These are phyloP conservation scores for Puccinellia tenuiflora DNA, from an alignment of 176 grass and related monocot species.

Conservation along the genomic window DNA sequence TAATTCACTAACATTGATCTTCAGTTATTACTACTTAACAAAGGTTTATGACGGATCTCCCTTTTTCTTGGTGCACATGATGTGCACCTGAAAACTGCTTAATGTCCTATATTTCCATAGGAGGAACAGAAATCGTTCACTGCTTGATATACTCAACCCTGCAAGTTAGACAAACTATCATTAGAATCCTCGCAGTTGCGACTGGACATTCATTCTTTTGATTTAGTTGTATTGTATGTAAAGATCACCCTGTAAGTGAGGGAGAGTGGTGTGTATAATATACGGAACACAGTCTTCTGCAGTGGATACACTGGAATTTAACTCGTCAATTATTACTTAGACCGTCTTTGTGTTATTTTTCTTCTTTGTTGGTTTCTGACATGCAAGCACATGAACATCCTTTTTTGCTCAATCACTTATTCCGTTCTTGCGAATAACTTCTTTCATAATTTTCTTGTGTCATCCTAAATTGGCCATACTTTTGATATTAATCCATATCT, in stretches of 20 bases:
- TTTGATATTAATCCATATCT: slow-evolving; percentile 25
- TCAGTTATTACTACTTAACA: not conserved
- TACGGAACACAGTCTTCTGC: not conserved
- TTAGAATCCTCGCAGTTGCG: not conserved
- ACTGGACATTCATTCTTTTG: not conserved
- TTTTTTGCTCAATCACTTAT: not conserved
- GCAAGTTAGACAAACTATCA: not conserved
- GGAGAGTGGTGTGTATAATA: not conserved
- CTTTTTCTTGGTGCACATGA: not conserved
- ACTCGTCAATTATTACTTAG: not conserved
- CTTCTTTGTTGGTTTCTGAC: not conserved
- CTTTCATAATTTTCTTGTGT: not conserved
- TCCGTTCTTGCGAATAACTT: not conserved
- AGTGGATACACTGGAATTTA: not conserved
- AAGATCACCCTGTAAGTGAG: not conserved
- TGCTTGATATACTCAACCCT: not conserved
- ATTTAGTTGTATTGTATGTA: slow-evolving; percentile 12
- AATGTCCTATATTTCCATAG: not conserved
- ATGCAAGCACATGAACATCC: not conserved
- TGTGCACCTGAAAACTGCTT: not conserved
- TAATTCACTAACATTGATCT: not conserved
- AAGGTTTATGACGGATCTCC: not conserved
- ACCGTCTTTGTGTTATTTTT: not conserved
- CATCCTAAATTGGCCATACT: not conserved
- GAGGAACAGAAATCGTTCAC: not conserved